phyloP scores from a whole-genome alignment of 1,139 yeast species.

The Hemisphaericaspora xylanilytica region DNA sequence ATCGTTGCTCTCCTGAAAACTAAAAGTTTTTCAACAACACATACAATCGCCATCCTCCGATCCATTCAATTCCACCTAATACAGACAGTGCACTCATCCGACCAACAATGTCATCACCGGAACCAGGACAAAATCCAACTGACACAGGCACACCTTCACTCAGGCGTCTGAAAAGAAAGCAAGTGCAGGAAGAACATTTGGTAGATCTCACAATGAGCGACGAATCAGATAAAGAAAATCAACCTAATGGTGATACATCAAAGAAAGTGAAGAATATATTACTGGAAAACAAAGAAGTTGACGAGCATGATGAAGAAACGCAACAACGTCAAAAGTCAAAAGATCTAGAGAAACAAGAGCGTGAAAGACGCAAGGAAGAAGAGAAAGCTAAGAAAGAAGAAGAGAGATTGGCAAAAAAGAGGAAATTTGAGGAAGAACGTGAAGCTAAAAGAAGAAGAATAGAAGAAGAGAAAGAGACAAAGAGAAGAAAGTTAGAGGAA shows the following conservation, averaged over 20 bases:
- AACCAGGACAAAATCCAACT: not conserved
- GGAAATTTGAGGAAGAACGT: constrained; percentile 14
- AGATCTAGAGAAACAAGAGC: constrained; percentile 14
- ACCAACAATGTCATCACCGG: constrained; percentile 2
- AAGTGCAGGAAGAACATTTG: not conserved
- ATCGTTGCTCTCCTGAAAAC: too few species aligned
- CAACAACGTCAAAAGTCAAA: constrained; percentile 3
- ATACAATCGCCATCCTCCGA: too few species aligned
- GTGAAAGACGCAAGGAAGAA: constrained; percentile 15
- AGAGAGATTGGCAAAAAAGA: constrained; percentile 4
- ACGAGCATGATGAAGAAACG: constrained; percentile 2
- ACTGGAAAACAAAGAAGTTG: not conserved
- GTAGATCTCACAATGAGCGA: constrained; percentile 1
- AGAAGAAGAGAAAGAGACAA: constrained; percentile 4
- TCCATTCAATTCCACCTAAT: too few species aligned
- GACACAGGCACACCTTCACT: not conserved
- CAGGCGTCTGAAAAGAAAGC: constrained; percentile 1
- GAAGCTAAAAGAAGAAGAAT: constrained; percentile 3
- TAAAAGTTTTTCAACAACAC: too few species aligned
- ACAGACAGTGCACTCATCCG: too few species aligned
- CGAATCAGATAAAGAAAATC: constrained; percentile 2
- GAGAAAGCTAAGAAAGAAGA: constrained; percentile 12
- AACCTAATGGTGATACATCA: constrained; percentile 1
- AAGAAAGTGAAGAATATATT: constrained; percentile 1
- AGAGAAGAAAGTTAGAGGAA: constrained; percentile 12